Evolutionary conservation across 805 yeast genomes (phyloP).

Genomic region (Saccharomycopsis fodiens): DNA sequence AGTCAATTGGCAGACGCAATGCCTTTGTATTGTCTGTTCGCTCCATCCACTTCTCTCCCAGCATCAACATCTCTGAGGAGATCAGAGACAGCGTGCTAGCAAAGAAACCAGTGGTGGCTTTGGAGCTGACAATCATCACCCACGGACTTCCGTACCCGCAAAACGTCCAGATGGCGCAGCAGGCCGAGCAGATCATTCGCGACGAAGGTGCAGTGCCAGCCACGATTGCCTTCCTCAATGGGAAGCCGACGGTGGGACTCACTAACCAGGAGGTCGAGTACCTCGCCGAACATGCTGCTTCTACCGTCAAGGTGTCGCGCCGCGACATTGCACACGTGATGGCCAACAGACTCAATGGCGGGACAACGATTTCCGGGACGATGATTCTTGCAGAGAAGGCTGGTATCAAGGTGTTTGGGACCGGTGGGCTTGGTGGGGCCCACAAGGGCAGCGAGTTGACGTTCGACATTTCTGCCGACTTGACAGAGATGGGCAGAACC

Average conservation of each 20-base stretch:
- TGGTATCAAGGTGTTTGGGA: conserved; percentile 79
- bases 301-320: conserved; percentile 57
- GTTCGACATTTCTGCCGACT: conserved; percentile 81
- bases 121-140: conserved; percentile 82
- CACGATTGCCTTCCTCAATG: conserved; percentile 70
- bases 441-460: conserved; percentile 69
- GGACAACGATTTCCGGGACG: conserved; percentile 85
- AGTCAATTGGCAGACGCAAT: too few species aligned
- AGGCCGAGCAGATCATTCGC: conserved; percentile 58
- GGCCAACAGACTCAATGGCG: conserved; percentile 62
- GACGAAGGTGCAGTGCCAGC: conserved; percentile 71
- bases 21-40: too few species aligned
- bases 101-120: conserved; percentile 64
- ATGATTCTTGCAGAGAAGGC: conserved; percentile 73
- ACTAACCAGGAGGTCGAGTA: conserved; percentile 37
- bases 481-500: conserved; percentile 76
- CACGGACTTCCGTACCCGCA: conserved; percentile 84
- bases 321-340: conserved; percentile 71
- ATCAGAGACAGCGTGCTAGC: conserved; percentile 52
- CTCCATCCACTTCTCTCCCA: not conserved
- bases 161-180: conserved; percentile 62
- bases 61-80: conserved; percentile 35
- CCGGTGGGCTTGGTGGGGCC: conserved; percentile 93
- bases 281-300: conserved; percentile 33
- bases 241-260: conserved; percentile 67